Evolutionary conservation across 2,329 filamentous ascomycete genomes (phyloP).

Genomic region (Hypomyces rosellus): DNA sequence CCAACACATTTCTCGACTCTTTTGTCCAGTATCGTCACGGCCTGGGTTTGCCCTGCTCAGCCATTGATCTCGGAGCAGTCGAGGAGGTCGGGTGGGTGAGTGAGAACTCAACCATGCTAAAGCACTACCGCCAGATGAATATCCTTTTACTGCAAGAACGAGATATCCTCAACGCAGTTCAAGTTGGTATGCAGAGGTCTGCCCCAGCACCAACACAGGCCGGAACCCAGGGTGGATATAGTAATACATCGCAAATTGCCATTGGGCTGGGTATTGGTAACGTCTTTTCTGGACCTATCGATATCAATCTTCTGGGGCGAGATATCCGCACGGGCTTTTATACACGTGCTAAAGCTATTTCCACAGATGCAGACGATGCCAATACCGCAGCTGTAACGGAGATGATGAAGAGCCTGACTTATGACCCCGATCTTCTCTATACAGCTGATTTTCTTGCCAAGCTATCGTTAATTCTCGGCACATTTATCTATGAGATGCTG

Average conservation of each 20-base stretch:
- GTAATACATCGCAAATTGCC: not conserved
- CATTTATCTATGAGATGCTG: not conserved
- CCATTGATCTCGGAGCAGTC: no score
- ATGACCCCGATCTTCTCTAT: not conserved
- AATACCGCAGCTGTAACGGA: not conserved
- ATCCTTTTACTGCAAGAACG: conserved; percentile 14
- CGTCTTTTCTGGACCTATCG: not conserved
- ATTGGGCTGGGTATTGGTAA: not conserved
- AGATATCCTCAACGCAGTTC: conserved; percentile 11
- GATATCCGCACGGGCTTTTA: not conserved
- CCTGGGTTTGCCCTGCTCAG: no score
- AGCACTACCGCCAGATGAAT: not conserved
- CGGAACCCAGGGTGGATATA: no score
- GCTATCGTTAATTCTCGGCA: not conserved
- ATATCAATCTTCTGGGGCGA: not conserved
- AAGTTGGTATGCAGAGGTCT: not conserved
- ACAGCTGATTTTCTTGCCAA: not conserved
- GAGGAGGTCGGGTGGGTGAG: no score
- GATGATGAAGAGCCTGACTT: not conserved
- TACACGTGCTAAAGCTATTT: not conserved
- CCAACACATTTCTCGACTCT: no score
- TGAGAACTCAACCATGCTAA: no score
- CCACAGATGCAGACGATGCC: no score
- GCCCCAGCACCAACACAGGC: not conserved
- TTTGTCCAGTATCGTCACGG: no score